Conservation (phyloP, 1,284 basidiomycete species). For the Ceratobasidium sp. region DNA sequence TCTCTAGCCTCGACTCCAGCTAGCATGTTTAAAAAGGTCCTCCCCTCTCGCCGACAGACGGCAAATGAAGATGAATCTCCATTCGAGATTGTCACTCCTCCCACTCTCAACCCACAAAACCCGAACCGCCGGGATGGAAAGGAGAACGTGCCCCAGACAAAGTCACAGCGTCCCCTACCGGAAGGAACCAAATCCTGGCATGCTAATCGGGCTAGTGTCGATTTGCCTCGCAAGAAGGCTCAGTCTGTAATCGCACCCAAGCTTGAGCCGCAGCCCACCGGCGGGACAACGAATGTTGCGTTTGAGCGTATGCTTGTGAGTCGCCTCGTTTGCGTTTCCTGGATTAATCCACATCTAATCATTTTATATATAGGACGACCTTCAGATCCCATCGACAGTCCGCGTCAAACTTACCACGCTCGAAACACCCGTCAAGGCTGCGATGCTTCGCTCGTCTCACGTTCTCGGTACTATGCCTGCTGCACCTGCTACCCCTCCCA, state of each 20-base stretch:
- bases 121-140: constrained; percentile 15
- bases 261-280: constrained; percentile 30
- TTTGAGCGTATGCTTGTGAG: constrained; percentile 80
- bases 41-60: constrained; percentile 28
- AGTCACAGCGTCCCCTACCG: constrained; percentile 23
- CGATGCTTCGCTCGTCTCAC: constrained; percentile 89
- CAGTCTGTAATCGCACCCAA: background rate
- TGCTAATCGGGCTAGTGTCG: constrained; percentile 9
- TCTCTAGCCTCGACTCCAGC: background rate
- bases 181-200: constrained; percentile 36
- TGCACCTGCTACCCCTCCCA: constrained; percentile 54
- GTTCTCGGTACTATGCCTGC: constrained; percentile 65
- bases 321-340: constrained; percentile 34
- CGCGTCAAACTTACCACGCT: constrained; percentile 82
- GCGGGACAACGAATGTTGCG: constrained; percentile 65
- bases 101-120: background rate
- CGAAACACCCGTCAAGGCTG: constrained; percentile 85
- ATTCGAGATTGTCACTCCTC: constrained; percentile 41
- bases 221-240: constrained; percentile 29
- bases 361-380: constrained; percentile 73
- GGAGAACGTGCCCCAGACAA: constrained; percentile 23
- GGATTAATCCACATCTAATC: background rate
- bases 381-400: constrained; percentile 83
- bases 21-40: constrained; percentile 43
- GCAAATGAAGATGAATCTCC: constrained; percentile 23